Evolutionary conservation across 164 flowering plant species (phyloP).

Genomic region (Annona cherimola): DNA sequence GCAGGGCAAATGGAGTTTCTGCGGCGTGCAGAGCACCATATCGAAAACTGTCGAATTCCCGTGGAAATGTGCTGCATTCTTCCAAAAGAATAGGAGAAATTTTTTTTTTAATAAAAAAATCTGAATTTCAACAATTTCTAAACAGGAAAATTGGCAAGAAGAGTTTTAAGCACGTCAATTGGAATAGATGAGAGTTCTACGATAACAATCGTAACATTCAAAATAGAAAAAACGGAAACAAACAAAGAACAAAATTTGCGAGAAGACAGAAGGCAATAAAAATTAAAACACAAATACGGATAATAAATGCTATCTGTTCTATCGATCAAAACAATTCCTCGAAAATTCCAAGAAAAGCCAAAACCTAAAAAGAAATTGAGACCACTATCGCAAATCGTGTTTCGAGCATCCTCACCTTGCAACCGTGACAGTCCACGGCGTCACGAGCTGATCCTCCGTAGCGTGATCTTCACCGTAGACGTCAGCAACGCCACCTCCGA

Average conservation of each 20-base stretch:
- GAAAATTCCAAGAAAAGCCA: background rate
- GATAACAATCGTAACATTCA: background rate
- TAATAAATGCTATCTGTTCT: background rate
- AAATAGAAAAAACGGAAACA: background rate
- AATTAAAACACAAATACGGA: background rate
- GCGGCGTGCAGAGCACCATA: background rate
- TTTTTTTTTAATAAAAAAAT: too few relatives aligned
- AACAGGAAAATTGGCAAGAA: too few relatives aligned
- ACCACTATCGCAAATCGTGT: background rate
- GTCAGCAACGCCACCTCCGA: conserved; percentile 64
- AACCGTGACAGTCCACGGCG: conserved; percentile 67
- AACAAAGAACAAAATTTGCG: background rate
- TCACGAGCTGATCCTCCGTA: conserved; percentile 60
- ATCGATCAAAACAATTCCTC: background rate
- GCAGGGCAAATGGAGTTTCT: background rate
- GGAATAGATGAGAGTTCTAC: too few relatives aligned
- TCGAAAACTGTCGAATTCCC: background rate
- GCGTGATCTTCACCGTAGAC: conserved; percentile 68
- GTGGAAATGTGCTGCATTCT: background rate
- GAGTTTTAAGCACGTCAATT: too few relatives aligned
- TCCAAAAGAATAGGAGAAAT: too few relatives aligned
- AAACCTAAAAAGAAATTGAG: background rate
- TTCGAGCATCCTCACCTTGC: conserved; percentile 47
- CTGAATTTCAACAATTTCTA: too few relatives aligned
- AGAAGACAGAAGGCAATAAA: background rate